These are phyloP conservation scores for Epichloe gansuensis DNA, from an alignment of 2,329 filamentous ascomycete species.

Conservation along the genomic window DNA sequence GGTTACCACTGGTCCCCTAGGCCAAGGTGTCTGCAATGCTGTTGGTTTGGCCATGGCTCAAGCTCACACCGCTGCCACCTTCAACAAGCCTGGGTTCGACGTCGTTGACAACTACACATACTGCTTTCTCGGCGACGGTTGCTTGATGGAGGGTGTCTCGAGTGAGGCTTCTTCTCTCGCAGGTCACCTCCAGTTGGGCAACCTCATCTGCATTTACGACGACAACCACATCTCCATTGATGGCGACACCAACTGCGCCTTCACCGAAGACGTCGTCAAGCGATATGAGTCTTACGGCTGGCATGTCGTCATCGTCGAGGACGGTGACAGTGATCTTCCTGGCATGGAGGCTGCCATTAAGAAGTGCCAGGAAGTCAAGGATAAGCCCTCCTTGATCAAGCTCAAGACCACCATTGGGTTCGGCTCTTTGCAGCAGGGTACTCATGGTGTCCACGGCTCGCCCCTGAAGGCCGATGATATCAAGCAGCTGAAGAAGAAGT, in stretches of 20 bases:
- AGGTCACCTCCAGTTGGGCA: slow-evolving; percentile 93
- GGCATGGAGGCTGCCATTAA: slow-evolving; percentile 80
- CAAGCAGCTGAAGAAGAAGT: slow-evolving; percentile 86
- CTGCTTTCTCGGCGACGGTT: slow-evolving; percentile 93
- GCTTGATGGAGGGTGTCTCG: slow-evolving; percentile 96
- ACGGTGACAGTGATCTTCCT: slow-evolving; percentile 81
- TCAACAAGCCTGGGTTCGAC: slow-evolving; percentile 93
- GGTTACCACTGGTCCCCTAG: slow-evolving; percentile 94
- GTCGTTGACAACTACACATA: slow-evolving; percentile 96
- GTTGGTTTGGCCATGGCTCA: slow-evolving; percentile 96
- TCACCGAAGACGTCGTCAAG: slow-evolving; percentile 93
- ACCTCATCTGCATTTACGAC: slow-evolving; percentile 93
- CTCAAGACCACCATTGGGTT: slow-evolving; percentile 95
- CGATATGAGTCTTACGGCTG: slow-evolving; percentile 96
- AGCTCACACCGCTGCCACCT: slow-evolving; percentile 76
- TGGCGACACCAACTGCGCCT: slow-evolving; percentile 88
- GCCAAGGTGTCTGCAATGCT: slow-evolving; percentile 93
- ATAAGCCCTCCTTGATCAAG: slow-evolving; percentile 97
- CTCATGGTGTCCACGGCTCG: slow-evolving; percentile 90
- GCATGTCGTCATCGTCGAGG: slow-evolving; percentile 72
- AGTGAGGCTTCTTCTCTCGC: slow-evolving; percentile 84
- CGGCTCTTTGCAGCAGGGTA: slow-evolving; percentile 86
- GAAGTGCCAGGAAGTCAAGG: slow-evolving; percentile 71
- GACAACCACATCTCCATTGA: slow-evolving; percentile 97
- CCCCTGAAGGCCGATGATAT: slow-evolving; percentile 90